A percentile compares a stretch with the other conserved stretches of the same genome.
Evolutionary conservation across 169 alveolate genomes (phyloP).

Genomic region (Cryptosporidium meleagridis): DNA sequence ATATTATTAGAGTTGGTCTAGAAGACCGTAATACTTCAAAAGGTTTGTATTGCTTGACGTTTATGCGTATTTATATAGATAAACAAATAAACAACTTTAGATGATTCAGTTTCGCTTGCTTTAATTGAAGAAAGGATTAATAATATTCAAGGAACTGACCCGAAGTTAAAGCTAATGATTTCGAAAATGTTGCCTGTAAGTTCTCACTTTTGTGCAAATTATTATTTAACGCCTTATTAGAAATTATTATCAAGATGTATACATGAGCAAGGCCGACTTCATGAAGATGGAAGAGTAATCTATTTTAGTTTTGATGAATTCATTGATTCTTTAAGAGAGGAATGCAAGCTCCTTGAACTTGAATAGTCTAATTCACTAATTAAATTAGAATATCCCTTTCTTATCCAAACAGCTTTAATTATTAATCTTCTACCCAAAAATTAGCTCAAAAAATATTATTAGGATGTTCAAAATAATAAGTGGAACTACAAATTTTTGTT

Average conservation of each 20-base stretch:
- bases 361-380: slow-evolving; percentile 7
- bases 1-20: neutral
- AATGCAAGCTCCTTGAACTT: slow-evolving; percentile 56
- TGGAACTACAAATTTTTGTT: slow-evolving; percentile 15
- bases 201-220: neutral
- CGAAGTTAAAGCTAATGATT: slow-evolving; percentile 46
- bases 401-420: neutral
- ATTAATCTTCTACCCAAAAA: slow-evolving; percentile 23
- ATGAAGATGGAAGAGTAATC: neutral
- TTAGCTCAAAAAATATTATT: slow-evolving; percentile 59
- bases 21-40: neutral
- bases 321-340: slow-evolving; percentile 27
- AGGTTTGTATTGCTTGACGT: neutral
- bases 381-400: neutral
- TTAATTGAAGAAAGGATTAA: slow-evolving; percentile 53
- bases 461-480: slow-evolving; percentile 52
- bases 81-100: neutral
- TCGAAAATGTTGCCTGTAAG: slow-evolving; percentile 65
- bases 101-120: slow-evolving; percentile 29
- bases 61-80: neutral
- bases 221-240: neutral
- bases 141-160: slow-evolving; percentile 61
- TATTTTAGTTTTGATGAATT: slow-evolving; percentile 33
- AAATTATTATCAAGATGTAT: slow-evolving; percentile 4
- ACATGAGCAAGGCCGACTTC: neutral